Conservation (phyloP, 192 early-diverging fungal species). For the Backusella sp. region DNA sequence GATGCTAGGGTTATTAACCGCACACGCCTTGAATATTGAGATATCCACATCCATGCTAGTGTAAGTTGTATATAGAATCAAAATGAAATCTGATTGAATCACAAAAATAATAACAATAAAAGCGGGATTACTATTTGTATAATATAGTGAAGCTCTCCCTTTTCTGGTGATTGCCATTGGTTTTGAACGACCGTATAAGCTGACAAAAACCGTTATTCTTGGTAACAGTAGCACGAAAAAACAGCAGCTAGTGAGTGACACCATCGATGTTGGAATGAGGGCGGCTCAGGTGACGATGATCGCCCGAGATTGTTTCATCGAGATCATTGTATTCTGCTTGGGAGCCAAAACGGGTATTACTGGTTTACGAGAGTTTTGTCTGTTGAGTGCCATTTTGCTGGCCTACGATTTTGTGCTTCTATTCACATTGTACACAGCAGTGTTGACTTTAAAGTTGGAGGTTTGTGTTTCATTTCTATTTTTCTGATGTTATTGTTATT, state of each 20-base stretch:
- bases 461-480: constrained; percentile 29
- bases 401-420: constrained; percentile 78
- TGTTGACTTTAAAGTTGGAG: constrained; percentile 90
- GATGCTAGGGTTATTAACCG: constrained; percentile 64
- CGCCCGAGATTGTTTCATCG: constrained; percentile 76
- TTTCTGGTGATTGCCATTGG: constrained; percentile 90
- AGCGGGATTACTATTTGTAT: background rate
- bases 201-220: constrained; percentile 70
- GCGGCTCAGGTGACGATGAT: constrained; percentile 58
- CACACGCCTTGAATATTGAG: constrained; percentile 60
- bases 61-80: constrained; percentile 1
- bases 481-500: constrained; percentile 9
- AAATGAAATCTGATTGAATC: background rate
- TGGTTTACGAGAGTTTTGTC: constrained; percentile 79
- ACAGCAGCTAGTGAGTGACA: constrained; percentile 49
- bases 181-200: constrained; percentile 80
- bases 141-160: constrained; percentile 77
- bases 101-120: constrained; percentile 1
- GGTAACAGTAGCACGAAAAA: constrained; percentile 45
- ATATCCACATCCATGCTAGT: constrained; percentile 65
- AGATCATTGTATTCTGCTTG: constrained; percentile 75
- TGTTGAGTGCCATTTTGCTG: constrained; percentile 75
- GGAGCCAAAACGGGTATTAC: constrained; percentile 76
- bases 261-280: constrained; percentile 65
- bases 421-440: constrained; percentile 83